Conservation (phyloP, 257 asterid genomes). For the Nicotiana otophora region DNA sequence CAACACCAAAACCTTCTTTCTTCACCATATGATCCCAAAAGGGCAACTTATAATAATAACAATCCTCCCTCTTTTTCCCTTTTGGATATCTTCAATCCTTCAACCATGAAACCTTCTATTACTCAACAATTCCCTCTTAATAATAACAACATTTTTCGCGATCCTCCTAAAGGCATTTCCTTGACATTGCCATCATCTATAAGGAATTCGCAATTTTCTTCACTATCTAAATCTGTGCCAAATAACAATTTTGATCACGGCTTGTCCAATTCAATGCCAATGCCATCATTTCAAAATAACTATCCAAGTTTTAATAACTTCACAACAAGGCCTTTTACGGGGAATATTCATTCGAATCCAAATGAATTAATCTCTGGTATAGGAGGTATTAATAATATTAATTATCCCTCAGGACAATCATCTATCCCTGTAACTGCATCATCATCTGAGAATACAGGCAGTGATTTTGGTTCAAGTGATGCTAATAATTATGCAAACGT, state of each 20-base stretch:
- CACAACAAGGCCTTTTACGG: not conserved
- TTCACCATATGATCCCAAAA: conserved; percentile 16
- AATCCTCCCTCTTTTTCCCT: conserved; percentile 12
- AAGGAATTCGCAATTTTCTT: conserved; percentile 8
- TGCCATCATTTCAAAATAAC: conserved; percentile 21
- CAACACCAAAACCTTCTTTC: conserved; percentile 14
- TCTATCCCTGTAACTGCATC: conserved; percentile 21
- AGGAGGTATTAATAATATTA: conserved; percentile 8
- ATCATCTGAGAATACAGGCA: conserved; percentile 20
- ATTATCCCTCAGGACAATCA: conserved; percentile 43
- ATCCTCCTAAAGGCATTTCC: conserved; percentile 26
- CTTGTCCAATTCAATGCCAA: conserved; percentile 10
- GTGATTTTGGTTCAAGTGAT: conserved; percentile 32
- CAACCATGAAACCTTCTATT: not conserved
- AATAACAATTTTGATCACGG: conserved; percentile 18
- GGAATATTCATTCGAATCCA: conserved; percentile 2
- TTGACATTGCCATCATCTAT: conserved; percentile 29
- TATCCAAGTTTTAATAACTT: conserved; percentile 17
- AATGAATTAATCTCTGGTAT: not conserved
- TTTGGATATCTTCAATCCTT: conserved; percentile 17
- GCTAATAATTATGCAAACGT: conserved; percentile 26
- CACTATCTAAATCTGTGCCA: conserved; percentile 1
- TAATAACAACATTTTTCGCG: conserved; percentile 22
- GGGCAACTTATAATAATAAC: not conserved
- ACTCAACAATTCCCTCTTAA: not conserved